These are phyloP conservation scores for Zymoseptoria tritici DNA, from an alignment of 2,329 filamentous ascomycete genomes.

Conservation along the genomic window DNA sequence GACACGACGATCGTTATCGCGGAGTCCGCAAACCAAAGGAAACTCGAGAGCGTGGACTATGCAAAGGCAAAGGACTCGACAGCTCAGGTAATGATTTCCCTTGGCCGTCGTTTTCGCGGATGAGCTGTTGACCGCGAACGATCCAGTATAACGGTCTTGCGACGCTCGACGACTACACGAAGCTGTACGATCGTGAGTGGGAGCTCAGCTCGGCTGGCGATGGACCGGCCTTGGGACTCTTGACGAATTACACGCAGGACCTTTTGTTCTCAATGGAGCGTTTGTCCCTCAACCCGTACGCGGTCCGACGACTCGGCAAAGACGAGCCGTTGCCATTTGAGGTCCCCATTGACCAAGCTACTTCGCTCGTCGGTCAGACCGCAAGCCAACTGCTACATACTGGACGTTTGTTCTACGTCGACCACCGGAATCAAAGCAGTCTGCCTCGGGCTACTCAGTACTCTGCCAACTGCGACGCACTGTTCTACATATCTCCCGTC, in stretches of 20 bases:
- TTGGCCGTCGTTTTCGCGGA: too few species aligned
- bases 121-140: not conserved
- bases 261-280: conserved; percentile 44
- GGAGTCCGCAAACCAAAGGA: too few species aligned
- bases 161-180: conserved; percentile 31
- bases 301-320: conserved; percentile 29
- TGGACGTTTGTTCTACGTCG: conserved; percentile 39
- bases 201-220: conserved; percentile 28
- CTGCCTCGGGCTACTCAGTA: conserved; percentile 24
- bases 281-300: conserved; percentile 38
- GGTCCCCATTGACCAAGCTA: conserved; percentile 27
- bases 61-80: too few species aligned
- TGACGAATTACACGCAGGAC: conserved; percentile 42
- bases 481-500: conserved; percentile 40
- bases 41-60: too few species aligned
- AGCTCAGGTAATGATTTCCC: too few species aligned
- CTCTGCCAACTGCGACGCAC: conserved; percentile 39
- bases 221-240: conserved; percentile 32
- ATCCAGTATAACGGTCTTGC: conserved; percentile 16
- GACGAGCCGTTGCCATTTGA: conserved; percentile 33
- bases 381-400: conserved; percentile 28
- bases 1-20: too few species aligned
- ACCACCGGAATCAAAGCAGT: conserved; percentile 34
- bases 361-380: conserved; percentile 28
- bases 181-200: conserved; percentile 40